Conservation (phyloP, 345 rosid species). For the Lepidium sativum region DNA sequence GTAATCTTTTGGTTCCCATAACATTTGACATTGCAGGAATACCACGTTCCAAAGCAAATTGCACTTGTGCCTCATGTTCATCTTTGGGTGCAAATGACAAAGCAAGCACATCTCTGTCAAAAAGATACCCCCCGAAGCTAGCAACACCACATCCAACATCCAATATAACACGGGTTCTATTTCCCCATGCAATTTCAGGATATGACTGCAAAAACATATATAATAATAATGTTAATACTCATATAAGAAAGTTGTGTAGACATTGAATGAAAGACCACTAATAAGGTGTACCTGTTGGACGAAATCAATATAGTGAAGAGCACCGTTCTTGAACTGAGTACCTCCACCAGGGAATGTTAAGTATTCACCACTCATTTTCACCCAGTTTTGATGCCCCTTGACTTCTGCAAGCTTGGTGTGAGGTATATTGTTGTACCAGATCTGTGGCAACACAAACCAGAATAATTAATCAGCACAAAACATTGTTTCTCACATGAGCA, state of each 20-base stretch:
- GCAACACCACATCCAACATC: slow-evolving; percentile 98
- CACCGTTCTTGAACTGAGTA: slow-evolving; percentile 90
- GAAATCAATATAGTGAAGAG: slow-evolving; percentile 50
- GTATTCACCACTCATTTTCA: slow-evolving; percentile 49
- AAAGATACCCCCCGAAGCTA: slow-evolving; percentile 86
- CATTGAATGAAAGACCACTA: neutral
- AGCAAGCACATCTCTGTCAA: slow-evolving; percentile 69
- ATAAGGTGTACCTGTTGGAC: slow-evolving; percentile 44
- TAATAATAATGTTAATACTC: neutral
- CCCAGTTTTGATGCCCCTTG: slow-evolving; percentile 80
- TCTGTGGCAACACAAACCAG: slow-evolving; percentile 32
- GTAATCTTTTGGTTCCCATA: slow-evolving; percentile 88
- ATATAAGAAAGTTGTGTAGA: neutral
- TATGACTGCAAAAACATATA: slow-evolving; percentile 36
- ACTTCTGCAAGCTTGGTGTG: slow-evolving; percentile 59
- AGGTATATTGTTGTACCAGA: slow-evolving; percentile 65
- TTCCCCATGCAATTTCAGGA: slow-evolving; percentile 78
- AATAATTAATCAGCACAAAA: neutral
- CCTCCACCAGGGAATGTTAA: slow-evolving; percentile 92
- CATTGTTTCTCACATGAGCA: neutral
- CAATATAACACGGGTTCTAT: slow-evolving; percentile 58
- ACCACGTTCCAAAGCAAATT: slow-evolving; percentile 89
- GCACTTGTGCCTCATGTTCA: slow-evolving; percentile 95
- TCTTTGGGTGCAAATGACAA: slow-evolving; percentile 98
- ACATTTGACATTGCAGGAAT: slow-evolving; percentile 80